phyloP scores from a whole-genome alignment of 176 grass and related monocot genomes.

The Stipa capillata region DNA sequence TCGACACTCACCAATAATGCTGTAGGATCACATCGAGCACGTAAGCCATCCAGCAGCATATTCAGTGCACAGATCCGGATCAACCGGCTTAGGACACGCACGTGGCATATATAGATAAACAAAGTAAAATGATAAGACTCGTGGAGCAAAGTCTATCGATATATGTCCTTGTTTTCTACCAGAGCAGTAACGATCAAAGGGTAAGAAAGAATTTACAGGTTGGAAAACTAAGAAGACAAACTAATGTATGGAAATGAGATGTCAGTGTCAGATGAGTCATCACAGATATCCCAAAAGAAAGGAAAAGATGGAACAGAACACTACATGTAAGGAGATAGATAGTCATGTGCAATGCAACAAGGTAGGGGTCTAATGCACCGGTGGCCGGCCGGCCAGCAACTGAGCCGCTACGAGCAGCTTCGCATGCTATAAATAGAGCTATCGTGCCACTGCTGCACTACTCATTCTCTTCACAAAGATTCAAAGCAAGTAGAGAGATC shows the following conservation, averaged over 20 bases:
- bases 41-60: not conserved
- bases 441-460: not conserved
- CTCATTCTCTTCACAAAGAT: too few relatives aligned
- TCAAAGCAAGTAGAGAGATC: not conserved
- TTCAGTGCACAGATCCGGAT: slow-evolving; percentile 7
- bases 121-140: not conserved
- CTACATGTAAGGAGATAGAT: too few relatives aligned
- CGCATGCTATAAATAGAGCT: not conserved
- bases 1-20: slow-evolving; percentile 3
- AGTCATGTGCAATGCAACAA: not conserved
- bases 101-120: not conserved
- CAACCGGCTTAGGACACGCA: not conserved
- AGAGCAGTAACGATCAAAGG: too few relatives aligned
- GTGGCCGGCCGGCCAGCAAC: too few relatives aligned
- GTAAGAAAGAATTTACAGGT: not conserved
- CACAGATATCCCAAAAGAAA: not conserved
- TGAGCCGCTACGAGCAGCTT: not conserved
- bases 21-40: not conserved
- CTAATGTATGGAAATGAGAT: not conserved
- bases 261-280: not conserved
- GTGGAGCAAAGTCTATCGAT: too few relatives aligned
- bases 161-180: not conserved
- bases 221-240: not conserved
- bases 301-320: not conserved
- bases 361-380: not conserved